Evolutionary conservation across 345 rosid genomes (phyloP).

Genomic region (Angophora floribunda): DNA sequence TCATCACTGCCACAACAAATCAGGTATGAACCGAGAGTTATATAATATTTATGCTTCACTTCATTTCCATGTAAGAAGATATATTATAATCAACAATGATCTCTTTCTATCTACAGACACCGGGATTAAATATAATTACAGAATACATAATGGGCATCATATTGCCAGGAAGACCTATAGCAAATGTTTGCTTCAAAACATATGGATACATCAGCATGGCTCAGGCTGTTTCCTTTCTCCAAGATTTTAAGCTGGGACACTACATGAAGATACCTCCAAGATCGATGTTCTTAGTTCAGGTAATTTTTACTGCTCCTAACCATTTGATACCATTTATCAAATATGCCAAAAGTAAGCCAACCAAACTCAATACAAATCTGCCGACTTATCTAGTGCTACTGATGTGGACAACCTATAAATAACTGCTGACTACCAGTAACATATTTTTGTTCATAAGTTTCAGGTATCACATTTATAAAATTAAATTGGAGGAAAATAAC

Average conservation of each 20-base stretch:
- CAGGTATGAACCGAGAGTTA: constrained; percentile 28
- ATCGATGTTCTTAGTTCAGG: constrained; percentile 98
- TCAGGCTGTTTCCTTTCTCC: constrained; percentile 88
- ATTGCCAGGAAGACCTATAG: constrained; percentile 84
- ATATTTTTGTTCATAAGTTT: background rate
- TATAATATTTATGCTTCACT: background rate
- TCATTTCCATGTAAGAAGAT: background rate
- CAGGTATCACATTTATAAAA: background rate
- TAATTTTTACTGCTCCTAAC: background rate
- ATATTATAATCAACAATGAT: background rate
- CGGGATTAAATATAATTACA: constrained; percentile 82
- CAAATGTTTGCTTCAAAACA: constrained; percentile 87
- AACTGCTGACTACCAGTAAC: background rate
- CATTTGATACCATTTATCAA: background rate
- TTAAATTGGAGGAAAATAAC: background rate
- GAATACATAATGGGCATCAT: constrained; percentile 87
- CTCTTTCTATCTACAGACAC: constrained; percentile 41
- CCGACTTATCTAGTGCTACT: background rate
- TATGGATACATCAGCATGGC: constrained; percentile 92
- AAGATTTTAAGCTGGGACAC: constrained; percentile 90
- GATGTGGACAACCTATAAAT: background rate
- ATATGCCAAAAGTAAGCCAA: background rate
- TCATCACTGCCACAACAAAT: constrained; percentile 88
- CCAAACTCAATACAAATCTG: background rate
- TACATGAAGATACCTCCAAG: constrained; percentile 97